phyloP scores from a whole-genome alignment of 2,329 filamentous ascomycete genomes.

The Penicillium sp. region DNA sequence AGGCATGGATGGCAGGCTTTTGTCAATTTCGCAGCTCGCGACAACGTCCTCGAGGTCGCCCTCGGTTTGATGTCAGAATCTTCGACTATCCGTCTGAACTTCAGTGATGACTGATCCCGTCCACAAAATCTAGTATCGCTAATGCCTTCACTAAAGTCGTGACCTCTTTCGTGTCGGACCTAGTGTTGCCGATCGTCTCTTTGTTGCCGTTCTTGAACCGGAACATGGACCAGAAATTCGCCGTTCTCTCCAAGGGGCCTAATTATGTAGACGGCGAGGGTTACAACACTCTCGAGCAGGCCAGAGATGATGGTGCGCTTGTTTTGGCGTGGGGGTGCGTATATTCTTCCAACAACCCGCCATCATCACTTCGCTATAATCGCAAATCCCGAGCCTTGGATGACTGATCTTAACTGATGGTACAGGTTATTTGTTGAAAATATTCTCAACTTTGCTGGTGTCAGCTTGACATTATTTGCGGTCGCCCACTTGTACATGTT shows the following conservation, averaged over 20 bases:
- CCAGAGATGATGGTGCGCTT: slow-evolving; percentile 70
- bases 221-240: slow-evolving; percentile 76
- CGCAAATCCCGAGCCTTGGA: background rate
- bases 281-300: slow-evolving; percentile 72
- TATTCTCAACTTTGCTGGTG: slow-evolving; percentile 65
- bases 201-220: slow-evolving; percentile 69
- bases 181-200: slow-evolving; percentile 70
- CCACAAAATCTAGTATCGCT: slow-evolving; percentile 55
- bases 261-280: slow-evolving; percentile 55
- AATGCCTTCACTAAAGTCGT: slow-evolving; percentile 72
- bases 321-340: slow-evolving; percentile 71
- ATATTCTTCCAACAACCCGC: background rate
- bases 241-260: slow-evolving; percentile 63
- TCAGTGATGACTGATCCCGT: background rate
- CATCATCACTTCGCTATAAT: background rate
- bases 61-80: slow-evolving; percentile 69
- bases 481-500: slow-evolving; percentile 66
- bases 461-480: slow-evolving; percentile 67
- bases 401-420: background rate
- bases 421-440: slow-evolving; percentile 45
- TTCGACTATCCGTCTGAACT: background rate
- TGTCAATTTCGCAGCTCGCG: slow-evolving; percentile 72
- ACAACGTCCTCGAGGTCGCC: slow-evolving; percentile 75
- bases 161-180: slow-evolving; percentile 71
- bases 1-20: slow-evolving; percentile 65